phyloP scores from a whole-genome alignment of 192 early-diverging fungal species.

The Rhizophagus clarus region DNA sequence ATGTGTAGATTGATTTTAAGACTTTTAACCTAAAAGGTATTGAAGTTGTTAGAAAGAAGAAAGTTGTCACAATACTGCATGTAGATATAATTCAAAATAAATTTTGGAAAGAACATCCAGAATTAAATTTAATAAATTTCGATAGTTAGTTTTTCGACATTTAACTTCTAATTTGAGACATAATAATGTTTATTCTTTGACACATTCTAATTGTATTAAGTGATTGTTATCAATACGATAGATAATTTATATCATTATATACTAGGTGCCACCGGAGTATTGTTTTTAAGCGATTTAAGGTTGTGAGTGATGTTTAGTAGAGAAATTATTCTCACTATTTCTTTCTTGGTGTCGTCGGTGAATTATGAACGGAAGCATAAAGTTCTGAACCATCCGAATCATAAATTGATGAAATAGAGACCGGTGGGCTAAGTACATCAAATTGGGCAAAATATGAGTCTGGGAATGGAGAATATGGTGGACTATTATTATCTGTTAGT shows the following conservation, averaged over 20 bases:
- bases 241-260: no score
- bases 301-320: no score
- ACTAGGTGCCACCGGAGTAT: no score
- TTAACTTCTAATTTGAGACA: no score
- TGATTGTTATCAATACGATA: neutral
- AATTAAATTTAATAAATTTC: neutral
- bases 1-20: slow-evolving; percentile 26
- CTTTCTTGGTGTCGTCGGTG: neutral
- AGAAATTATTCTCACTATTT: neutral
- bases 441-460: neutral
- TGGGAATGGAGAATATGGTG: neutral
- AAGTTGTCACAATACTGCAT: slow-evolving; percentile 53
- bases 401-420: neutral
- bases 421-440: neutral
- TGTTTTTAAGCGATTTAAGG: no score
- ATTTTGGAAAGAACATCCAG: slow-evolving; percentile 64
- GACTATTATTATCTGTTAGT: neutral
- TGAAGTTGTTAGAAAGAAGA: slow-evolving; percentile 54
- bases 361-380: neutral
- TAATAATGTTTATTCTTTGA: neutral
- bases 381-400: neutral
- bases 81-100: slow-evolving; percentile 75
- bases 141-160: no score
- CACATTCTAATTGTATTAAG: neutral
- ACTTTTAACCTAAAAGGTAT: slow-evolving; percentile 25